Evolutionary conservation across 441 rosid genomes (phyloP).

Genomic region (Corymbia calophylla): DNA sequence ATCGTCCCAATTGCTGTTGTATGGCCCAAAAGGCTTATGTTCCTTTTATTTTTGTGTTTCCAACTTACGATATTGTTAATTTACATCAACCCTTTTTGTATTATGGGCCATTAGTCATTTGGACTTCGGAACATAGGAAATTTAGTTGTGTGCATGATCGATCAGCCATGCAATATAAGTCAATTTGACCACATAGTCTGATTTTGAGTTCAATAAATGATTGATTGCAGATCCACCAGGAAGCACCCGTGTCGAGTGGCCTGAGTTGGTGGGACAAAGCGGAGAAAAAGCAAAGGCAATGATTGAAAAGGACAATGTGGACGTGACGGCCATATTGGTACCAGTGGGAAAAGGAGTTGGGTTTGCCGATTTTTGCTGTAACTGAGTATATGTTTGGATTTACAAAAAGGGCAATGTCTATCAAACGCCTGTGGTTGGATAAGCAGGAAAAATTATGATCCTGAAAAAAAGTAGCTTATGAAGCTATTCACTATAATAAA

Average conservation of each 20-base stretch:
- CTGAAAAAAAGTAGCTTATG: not conserved
- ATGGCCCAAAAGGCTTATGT: not conserved
- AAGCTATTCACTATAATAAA: not conserved
- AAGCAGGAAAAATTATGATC: not conserved
- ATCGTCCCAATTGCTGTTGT: not conserved
- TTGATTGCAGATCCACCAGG: not conserved
- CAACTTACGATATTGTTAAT: not conserved
- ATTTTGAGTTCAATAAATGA: not conserved
- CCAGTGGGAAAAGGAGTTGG: not conserved
- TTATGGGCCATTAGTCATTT: not conserved
- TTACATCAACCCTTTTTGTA: not conserved
- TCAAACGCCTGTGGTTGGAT: not conserved
- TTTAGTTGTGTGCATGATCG: not conserved
- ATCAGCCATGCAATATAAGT: not conserved
- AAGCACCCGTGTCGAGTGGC: not conserved
- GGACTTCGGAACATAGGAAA: not conserved
- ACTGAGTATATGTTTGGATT: not conserved
- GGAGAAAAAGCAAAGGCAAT: not conserved
- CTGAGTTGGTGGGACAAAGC: not conserved
- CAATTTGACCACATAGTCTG: not conserved
- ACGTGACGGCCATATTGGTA: not conserved
- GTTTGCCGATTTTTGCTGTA: not conserved
- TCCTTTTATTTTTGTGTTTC: not conserved
- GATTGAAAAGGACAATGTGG: not conserved
- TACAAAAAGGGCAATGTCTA: not conserved